Base-by-base conservation (phyloP, 1,284 basidiomycete species). In the Boletus semigastroideus region DNA sequence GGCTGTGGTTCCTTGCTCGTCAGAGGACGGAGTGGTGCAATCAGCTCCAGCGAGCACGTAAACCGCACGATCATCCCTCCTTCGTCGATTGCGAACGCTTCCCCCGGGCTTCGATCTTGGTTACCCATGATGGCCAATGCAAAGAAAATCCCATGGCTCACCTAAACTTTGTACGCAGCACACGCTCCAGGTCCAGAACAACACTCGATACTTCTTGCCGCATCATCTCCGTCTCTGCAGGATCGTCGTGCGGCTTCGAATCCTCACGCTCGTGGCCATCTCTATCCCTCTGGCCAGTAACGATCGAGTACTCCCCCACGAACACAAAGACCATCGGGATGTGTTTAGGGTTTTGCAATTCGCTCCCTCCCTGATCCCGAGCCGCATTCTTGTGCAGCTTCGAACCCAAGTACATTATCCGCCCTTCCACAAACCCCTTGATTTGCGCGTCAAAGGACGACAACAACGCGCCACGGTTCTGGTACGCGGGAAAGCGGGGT, bases 301-400 rank as follows among this genome's bases (percentile, higher is more conserved):
- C 75, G 28, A 76, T 63, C 7, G 80, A 78, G 62, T 74, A 83
- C 63, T 84, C 81, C 17, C 80, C 82, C 39, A 76, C 74, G 54
- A 84, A 83, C 12, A 62, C 61, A 60, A 84, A 83, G 34, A 63
- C 20, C 54, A 64, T 59, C 5, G 62, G 61, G 5, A 48, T 9
- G 0, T 37, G 13, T 9, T 27, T 12, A 16, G 33, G 34, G 17
- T 37, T 40, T 45, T 43, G 42, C 16, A 27, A 9, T 3, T 22
- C 31, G 42, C 30, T 25, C 38, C 28, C 37, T 8, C 34, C 42
- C n/a, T 14, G 39, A n/a, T 20, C 4, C 8, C 22, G 11, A 20
- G n/a, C 11, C 16, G 9, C 22, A 10, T 14, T 25, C 20, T 46
- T 46, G 12, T 38, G 31, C 25, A 61, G 27, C 48, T 60, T 69